phyloP scores from a whole-genome alignment of 768 basidiomycete species.

The Podaxis sp. region DNA sequence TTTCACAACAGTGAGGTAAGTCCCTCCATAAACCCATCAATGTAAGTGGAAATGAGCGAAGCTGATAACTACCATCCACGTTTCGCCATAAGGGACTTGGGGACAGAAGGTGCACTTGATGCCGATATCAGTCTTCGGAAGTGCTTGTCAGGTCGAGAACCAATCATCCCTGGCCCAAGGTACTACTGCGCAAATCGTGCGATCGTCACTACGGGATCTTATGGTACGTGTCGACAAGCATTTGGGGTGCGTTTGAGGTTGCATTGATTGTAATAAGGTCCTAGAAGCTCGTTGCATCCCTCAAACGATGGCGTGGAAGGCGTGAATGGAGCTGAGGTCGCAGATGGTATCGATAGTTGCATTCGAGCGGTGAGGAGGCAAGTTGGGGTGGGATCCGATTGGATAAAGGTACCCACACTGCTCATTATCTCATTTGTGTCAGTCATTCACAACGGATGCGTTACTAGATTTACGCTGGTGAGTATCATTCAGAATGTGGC shows the following conservation, averaged over 20 bases:
- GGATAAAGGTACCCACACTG: constrained; percentile 52
- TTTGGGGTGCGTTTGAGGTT: constrained; percentile 12
- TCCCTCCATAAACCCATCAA: constrained; percentile 1
- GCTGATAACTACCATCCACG: neutral
- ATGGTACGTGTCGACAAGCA: constrained; percentile 38
- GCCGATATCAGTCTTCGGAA: constrained; percentile 59
- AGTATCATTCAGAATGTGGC: constrained; percentile 19
- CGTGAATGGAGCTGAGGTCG: constrained; percentile 55
- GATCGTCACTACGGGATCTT: constrained; percentile 60
- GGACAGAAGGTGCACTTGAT: constrained; percentile 67
- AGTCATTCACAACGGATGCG: neutral
- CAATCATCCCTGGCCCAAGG: constrained; percentile 59
- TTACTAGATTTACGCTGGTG: constrained; percentile 52
- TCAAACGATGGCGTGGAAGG: constrained; percentile 55
- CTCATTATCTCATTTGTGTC: constrained; percentile 10
- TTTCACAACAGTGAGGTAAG: constrained; percentile 61
- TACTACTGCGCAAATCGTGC: constrained; percentile 62
- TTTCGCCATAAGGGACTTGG: constrained; percentile 47
- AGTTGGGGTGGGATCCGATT: constrained; percentile 65
- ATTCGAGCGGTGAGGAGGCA: constrained; percentile 56
- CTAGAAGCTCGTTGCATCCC: constrained; percentile 45
- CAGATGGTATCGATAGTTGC: constrained; percentile 58
- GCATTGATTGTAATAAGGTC: constrained; percentile 37
- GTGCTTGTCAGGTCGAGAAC: constrained; percentile 40
- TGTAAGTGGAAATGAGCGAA: neutral